Base-by-base conservation (phyloP, 2,329 filamentous ascomycete species). In the Xylariaceae sp. region DNA sequence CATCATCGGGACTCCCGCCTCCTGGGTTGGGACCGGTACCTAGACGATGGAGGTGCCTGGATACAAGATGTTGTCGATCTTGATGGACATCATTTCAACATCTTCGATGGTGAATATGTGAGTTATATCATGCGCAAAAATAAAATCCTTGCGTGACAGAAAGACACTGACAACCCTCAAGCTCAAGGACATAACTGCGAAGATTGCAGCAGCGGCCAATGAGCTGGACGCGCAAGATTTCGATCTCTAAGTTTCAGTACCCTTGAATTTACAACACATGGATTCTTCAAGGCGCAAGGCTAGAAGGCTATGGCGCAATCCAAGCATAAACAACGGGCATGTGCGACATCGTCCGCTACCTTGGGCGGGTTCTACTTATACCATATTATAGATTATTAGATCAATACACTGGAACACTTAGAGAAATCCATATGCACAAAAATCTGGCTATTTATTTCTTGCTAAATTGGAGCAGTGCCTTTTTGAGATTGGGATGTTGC, bases 21-120 rank as follows among this genome's bases (percentile, higher is more conserved):
- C 46, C 67, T 83, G 1, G 79, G 79, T 10, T 83, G 80, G 80
- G 73, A 72, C 2, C 45, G 56, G 9, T 80, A 83, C 42, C 57
- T 47, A 33, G 46, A 51, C 12, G 48, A 61, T 39, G 66, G 73
- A 18, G 67, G 68, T 28, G 64, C 66, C 18, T 69, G 81, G 59
- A 72, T 83, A 11, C 62, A 65, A 22, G 63, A 72, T 12, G 69
- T 80, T 1, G 53, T 79, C n/a, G 73, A 78, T 11, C 68, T 81
- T 2, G 69, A 77, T 1, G 78, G 79, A 0, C 72, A 81, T 51
- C 80, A 83, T 56, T 83, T 77, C 55, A 61, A 55, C 22, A 59
- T 69, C 17, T 69, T 69, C 28, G 48, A 63, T n/a, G 47, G 59
- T 1, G 40, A 62, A 31, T 55, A 66, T n/a, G 66, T 69, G 48